Evolutionary conservation across 306 rosid species (phyloP).

Genomic region (Prunus mongolica): DNA sequence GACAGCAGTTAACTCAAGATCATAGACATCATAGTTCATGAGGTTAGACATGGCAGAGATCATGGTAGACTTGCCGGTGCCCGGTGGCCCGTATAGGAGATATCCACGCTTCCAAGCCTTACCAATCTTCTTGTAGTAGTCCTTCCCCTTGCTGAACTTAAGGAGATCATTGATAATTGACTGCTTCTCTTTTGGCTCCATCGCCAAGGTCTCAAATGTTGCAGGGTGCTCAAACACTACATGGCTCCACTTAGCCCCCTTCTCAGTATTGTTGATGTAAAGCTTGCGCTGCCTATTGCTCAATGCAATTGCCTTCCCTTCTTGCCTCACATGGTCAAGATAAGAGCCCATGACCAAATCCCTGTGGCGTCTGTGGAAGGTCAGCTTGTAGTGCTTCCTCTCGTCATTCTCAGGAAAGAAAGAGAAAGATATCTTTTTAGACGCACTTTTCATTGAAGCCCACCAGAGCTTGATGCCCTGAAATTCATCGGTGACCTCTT

Average conservation of each 20-base stretch:
- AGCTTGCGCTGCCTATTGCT: slow-evolving; percentile 42
- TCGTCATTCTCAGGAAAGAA: slow-evolving; percentile 24
- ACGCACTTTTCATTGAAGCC: slow-evolving; percentile 12
- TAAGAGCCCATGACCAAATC: slow-evolving; percentile 26
- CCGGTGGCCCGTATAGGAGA: slow-evolving; percentile 54
- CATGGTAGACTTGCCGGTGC: slow-evolving; percentile 66
- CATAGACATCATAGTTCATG: slow-evolving; percentile 62
- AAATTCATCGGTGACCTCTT: slow-evolving; percentile 41
- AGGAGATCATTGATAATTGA: slow-evolving; percentile 43
- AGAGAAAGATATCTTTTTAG: not conserved
- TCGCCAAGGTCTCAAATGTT: slow-evolving; percentile 38
- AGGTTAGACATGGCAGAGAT: slow-evolving; percentile 62
- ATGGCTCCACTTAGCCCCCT: slow-evolving; percentile 40
- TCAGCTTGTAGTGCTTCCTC: slow-evolving; percentile 29
- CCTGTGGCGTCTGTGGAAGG: slow-evolving; percentile 33
- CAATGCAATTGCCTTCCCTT: slow-evolving; percentile 22
- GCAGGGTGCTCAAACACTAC: slow-evolving; percentile 62
- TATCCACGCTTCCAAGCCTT: slow-evolving; percentile 74
- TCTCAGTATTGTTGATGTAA: slow-evolving; percentile 39
- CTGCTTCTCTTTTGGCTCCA: slow-evolving; percentile 47
- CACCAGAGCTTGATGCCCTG: slow-evolving; percentile 45
- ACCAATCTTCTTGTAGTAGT: slow-evolving; percentile 52
- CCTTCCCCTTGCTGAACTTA: slow-evolving; percentile 42
- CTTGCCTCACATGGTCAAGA: slow-evolving; percentile 34
- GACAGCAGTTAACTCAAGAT: slow-evolving; percentile 49